These are phyloP conservation scores for Wickerhamomyces sp. DNA, from an alignment of 1,139 yeast genomes.

Conservation along the genomic window DNA sequence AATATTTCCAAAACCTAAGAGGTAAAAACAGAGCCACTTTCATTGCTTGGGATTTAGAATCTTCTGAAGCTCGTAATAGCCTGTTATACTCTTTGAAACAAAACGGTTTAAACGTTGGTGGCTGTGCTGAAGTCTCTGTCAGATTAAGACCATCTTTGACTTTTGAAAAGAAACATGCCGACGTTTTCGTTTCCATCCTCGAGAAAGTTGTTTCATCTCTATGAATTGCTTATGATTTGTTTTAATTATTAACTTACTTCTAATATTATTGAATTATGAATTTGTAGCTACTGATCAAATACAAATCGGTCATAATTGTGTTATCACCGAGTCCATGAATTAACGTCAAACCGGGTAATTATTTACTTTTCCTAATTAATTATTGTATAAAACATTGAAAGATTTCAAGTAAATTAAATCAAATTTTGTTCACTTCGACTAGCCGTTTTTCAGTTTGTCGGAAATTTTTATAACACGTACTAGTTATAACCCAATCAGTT, in stretches of 20 bases:
- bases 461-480: too few species aligned
- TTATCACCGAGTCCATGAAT: too few species aligned
- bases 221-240: not conserved
- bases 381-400: too few species aligned
- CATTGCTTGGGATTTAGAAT: conserved; percentile 67
- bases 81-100: conserved; percentile 46
- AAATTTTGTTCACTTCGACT: too few species aligned
- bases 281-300: too few species aligned
- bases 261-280: too few species aligned
- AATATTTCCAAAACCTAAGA: conserved; percentile 48
- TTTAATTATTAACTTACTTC: not conserved
- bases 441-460: too few species aligned
- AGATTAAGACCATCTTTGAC: conserved; percentile 70
- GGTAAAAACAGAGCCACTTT: conserved; percentile 68
- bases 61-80: conserved; percentile 44
- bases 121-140: conserved; percentile 61
- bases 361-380: too few species aligned
- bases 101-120: conserved; percentile 67
- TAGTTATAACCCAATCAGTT: too few species aligned
- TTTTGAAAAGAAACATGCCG: conserved; percentile 65
- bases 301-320: too few species aligned
- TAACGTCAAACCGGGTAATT: too few species aligned
- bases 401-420: too few species aligned
- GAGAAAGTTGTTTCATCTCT: conserved; percentile 11
- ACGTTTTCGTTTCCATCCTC: conserved; percentile 44